phyloP scores from a whole-genome alignment of 768 basidiomycete species.

The Bullera alba region DNA sequence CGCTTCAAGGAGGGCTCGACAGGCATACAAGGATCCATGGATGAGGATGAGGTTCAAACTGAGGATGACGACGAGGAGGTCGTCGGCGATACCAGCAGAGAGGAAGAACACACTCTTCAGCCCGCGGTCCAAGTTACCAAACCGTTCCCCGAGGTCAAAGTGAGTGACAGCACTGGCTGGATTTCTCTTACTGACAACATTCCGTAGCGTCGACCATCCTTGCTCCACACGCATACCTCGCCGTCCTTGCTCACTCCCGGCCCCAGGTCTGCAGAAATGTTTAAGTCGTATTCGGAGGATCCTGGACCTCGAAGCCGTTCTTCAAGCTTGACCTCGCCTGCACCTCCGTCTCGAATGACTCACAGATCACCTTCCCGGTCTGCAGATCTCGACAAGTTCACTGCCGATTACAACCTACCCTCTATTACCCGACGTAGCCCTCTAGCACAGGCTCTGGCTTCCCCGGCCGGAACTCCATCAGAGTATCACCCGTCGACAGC shows the following conservation, averaged over 20 bases:
- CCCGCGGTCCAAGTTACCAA: slow-evolving; percentile 21
- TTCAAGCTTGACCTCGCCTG: slow-evolving; percentile 34
- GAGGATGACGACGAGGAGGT: slow-evolving; percentile 32
- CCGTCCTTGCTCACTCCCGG: slow-evolving; percentile 4
- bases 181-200: slow-evolving; percentile 4
- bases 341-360: slow-evolving; percentile 22
- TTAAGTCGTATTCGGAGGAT: slow-evolving; percentile 8
- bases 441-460: slow-evolving; percentile 11
- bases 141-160: neutral
- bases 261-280: slow-evolving; percentile 3
- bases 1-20: slow-evolving; percentile 14
- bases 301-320: slow-evolving; percentile 23
- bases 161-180: neutral
- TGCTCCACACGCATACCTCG: slow-evolving; percentile 15
- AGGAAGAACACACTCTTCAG: slow-evolving; percentile 61
- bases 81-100: slow-evolving; percentile 47
- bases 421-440: slow-evolving; percentile 1
- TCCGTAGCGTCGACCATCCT: slow-evolving; percentile 7
- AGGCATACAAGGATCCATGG: slow-evolving; percentile 18
- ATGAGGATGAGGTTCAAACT: slow-evolving; percentile 12
- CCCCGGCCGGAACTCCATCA: slow-evolving; percentile 13
- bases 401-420: slow-evolving; percentile 18
- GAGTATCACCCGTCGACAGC: slow-evolving; percentile 3
- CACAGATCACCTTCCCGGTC: slow-evolving; percentile 40
- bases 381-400: slow-evolving; percentile 40